A percentile compares a stretch with the other conserved stretches of the same genome.
Conservation (phyloP, 768 basidiomycete genomes). For the Rhodotorula kratochvilovae region DNA sequence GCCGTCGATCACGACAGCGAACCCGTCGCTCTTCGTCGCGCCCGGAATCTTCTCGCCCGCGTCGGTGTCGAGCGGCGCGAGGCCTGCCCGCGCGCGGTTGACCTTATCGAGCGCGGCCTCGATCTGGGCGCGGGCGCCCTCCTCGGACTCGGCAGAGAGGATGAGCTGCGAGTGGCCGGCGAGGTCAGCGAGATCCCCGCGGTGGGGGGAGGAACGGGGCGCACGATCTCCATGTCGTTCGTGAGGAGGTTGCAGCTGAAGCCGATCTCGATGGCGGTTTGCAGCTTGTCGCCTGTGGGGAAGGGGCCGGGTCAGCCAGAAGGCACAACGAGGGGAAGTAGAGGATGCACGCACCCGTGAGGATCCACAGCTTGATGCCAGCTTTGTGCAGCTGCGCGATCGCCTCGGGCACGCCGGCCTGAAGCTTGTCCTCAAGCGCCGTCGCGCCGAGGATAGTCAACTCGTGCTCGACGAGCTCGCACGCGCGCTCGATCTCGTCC, state of each 20-base stretch:
- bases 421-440: conserved; percentile 92
- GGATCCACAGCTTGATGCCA: conserved; percentile 96
- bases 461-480: conserved; percentile 73
- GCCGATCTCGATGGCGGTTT: conserved; percentile 97
- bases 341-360: conserved; percentile 62
- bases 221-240: conserved; percentile 75
- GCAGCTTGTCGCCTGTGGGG: conserved; percentile 78
- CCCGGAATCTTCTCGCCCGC: conserved; percentile 31
- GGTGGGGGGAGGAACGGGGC: no score
- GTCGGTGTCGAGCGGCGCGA: conserved; percentile 29
- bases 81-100: conserved; percentile 54
- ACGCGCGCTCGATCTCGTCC: conserved; percentile 84
- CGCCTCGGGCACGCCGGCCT: conserved; percentile 93
- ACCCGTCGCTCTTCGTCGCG: conserved; percentile 56
- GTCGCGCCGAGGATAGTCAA: conserved; percentile 86
- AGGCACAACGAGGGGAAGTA: conserved; percentile 5
- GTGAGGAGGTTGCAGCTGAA: conserved; percentile 94
- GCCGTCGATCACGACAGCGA: conserved; percentile 94
- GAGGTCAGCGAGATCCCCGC: not conserved
- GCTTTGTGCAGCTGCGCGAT: conserved; percentile 86
- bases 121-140: conserved; percentile 74
- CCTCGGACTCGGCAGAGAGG: conserved; percentile 72
- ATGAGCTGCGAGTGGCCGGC: conserved; percentile 59
- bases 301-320: not conserved
- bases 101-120: conserved; percentile 93